Evolutionary conservation across 768 basidiomycete species (phyloP), one percentile per base, ranked within the genome.

Genomic region (Termitomyces sp.): DNA sequence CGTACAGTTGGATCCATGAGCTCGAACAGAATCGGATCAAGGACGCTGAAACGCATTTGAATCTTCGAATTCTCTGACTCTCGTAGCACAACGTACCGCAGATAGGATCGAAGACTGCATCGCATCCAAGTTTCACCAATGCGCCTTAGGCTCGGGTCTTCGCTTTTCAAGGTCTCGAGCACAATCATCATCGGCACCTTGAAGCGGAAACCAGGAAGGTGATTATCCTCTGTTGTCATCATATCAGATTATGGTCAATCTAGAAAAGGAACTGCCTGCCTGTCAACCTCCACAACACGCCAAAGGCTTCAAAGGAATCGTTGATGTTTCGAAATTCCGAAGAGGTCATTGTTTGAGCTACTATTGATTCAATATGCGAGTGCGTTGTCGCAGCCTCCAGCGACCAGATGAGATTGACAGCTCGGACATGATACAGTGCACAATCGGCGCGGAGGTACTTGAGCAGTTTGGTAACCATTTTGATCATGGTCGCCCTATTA

Each of bases 61-160:
- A 30, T 61, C 49, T 60, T 58, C 35, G 8, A 9, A 35, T 43
- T 26, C 21, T 15, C 3, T 5, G 30, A 31, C 15, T 5, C 21
- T 19, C n/a, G 19, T 7, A 14, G 12, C 12, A 15, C 57, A 51
- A 50, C 56, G 31, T 70, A 94, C 94, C 95, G 83, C 56, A 94
- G 75, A 67, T 96, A 96, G 1, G 94, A 95, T 67, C 89, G 91
- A 31, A 98, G 77, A 64, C 86, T 93, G 66, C 92, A 94, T 28
- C 95, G 82, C 89, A 99, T 94, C 97, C 97, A 99, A 0, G 94
- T 94, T 69, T 98, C 96, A 14, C 91, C 91, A 33, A 90, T 78
- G 11, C 93, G 81, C 28, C 89, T 85, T 10, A 89, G 69, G 58
- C 73, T 73, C 8, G 92, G 89, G 61, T 93, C 86, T 33, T 87